A percentile compares a stretch with the other conserved stretches of the same genome.
phyloP scores from a whole-genome alignment of 768 basidiomycete species.

The Termitomyces sp. region DNA sequence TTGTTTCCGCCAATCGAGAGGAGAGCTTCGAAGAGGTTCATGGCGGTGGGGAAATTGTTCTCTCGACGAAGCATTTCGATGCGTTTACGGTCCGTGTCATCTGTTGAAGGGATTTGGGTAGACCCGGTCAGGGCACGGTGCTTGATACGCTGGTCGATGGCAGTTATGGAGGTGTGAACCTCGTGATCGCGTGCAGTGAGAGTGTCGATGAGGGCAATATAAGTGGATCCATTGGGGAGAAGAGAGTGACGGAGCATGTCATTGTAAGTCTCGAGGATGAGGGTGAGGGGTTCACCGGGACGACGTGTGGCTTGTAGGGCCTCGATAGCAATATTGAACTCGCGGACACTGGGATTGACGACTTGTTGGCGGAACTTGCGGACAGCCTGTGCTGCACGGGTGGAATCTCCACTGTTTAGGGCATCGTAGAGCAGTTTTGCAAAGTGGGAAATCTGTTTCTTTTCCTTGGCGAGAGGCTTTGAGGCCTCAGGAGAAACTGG shows the following conservation, averaged over 20 bases:
- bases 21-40: slow-evolving; percentile 69
- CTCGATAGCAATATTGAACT: slow-evolving; percentile 63
- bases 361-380: slow-evolving; percentile 27
- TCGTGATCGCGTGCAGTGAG: slow-evolving; percentile 70
- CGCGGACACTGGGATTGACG: slow-evolving; percentile 35
- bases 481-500: slow-evolving; percentile 18
- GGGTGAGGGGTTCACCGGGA: slow-evolving; percentile 49
- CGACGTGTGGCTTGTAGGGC: slow-evolving; percentile 45
- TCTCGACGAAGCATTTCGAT: slow-evolving; percentile 51
- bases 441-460: slow-evolving; percentile 14
- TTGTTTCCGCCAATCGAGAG: slow-evolving; percentile 30
- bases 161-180: slow-evolving; percentile 41
- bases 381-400: slow-evolving; percentile 30
- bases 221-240: slow-evolving; percentile 61
- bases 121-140: slow-evolving; percentile 28
- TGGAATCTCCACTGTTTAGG: slow-evolving; percentile 20
- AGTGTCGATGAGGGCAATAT: slow-evolving; percentile 54
- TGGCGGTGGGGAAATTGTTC: slow-evolving; percentile 66
- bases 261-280: slow-evolving; percentile 68
- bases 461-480: slow-evolving; percentile 5
- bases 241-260: slow-evolving; percentile 61
- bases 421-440: slow-evolving; percentile 22
- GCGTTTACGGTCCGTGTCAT: slow-evolving; percentile 31
- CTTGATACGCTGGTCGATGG: slow-evolving; percentile 39
- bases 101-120: slow-evolving; percentile 12